A percentile compares a stretch with the other conserved stretches of the same genome.
phyloP scores from a whole-genome alignment of 768 basidiomycete genomes.

The Lentinula raphanica region DNA sequence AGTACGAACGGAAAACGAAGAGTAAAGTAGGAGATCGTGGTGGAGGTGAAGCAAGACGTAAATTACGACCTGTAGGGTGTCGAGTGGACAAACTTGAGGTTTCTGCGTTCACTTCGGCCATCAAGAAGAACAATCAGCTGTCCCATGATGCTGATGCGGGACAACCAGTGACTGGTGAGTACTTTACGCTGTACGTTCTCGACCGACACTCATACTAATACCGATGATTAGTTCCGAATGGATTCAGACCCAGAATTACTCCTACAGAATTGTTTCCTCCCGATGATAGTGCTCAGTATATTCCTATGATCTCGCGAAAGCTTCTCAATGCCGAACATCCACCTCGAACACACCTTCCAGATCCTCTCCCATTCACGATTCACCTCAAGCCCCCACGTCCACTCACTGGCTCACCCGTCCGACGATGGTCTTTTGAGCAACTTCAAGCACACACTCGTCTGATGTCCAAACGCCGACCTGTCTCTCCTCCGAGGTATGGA shows the following conservation, averaged over 20 bases:
- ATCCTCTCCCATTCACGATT: slow-evolving; percentile 27
- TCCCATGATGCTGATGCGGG: background rate
- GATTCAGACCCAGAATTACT: slow-evolving; percentile 1
- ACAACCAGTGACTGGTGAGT: slow-evolving; percentile 4
- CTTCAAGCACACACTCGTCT: background rate
- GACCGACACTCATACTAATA: background rate
- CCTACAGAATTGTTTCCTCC: slow-evolving; percentile 9
- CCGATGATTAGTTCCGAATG: slow-evolving; percentile 5
- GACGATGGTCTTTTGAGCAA: background rate
- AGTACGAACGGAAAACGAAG: slow-evolving; percentile 9
- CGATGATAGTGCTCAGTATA: slow-evolving; percentile 31
- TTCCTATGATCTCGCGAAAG: slow-evolving; percentile 32
- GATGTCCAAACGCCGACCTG: background rate
- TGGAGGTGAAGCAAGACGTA: slow-evolving; percentile 4
- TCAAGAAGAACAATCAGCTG: background rate
- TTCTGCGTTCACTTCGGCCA: slow-evolving; percentile 30
- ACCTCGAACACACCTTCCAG: slow-evolving; percentile 23
- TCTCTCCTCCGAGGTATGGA: slow-evolving; percentile 5
- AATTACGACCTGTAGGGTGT: slow-evolving; percentile 33
- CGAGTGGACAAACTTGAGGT: slow-evolving; percentile 41
- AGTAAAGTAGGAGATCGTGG: slow-evolving; percentile 2
- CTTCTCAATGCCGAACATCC: slow-evolving; percentile 15
- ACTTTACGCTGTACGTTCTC: background rate
- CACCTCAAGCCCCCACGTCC: slow-evolving; percentile 35
- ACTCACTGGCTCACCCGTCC: slow-evolving; percentile 37